Conservation (phyloP, 225 moss, liverwort and hornwort species). For the Pleurozium schreberi region DNA sequence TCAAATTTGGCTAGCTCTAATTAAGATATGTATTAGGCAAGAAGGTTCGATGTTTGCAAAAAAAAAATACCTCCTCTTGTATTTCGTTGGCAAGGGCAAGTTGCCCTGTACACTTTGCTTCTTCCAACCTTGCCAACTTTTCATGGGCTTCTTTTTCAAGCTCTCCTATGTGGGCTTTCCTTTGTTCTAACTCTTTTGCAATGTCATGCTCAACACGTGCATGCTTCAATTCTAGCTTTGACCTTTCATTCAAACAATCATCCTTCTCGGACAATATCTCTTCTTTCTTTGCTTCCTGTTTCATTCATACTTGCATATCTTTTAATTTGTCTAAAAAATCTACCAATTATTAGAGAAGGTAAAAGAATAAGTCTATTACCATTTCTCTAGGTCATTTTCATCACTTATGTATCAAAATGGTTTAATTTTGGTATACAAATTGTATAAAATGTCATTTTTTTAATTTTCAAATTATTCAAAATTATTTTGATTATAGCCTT, state of each 20-base stretch:
- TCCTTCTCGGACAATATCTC: slow-evolving; percentile 52
- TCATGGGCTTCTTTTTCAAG: slow-evolving; percentile 28
- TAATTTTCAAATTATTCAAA: fast-evolving
- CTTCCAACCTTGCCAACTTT: slow-evolving; percentile 40
- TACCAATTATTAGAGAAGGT: not conserved
- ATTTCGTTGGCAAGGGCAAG: slow-evolving; percentile 22
- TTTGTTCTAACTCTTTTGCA: slow-evolving; percentile 41
- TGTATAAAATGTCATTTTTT: not conserved
- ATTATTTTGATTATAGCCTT: not conserved
- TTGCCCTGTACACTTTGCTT: slow-evolving; percentile 31
- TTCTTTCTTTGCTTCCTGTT: slow-evolving; percentile 66
- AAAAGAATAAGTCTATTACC: not conserved
- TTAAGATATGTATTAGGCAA: not conserved
- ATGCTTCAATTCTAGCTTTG: slow-evolving; percentile 65
- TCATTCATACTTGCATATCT: not conserved
- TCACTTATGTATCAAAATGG: no score
- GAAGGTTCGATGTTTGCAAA: not conserved
- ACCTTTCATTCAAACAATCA: slow-evolving; percentile 63
- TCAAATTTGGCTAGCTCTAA: not conserved
- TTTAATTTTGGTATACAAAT: not conserved
- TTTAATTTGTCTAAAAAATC: not conserved
- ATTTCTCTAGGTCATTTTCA: fast-evolving
- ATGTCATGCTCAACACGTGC: slow-evolving; percentile 59
- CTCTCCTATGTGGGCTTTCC: slow-evolving; percentile 19
- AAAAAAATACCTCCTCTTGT: slow-evolving; percentile 20